Base-by-base conservation (phyloP, 2,329 filamentous ascomycete genomes). In the Calonectria ilicicola region DNA sequence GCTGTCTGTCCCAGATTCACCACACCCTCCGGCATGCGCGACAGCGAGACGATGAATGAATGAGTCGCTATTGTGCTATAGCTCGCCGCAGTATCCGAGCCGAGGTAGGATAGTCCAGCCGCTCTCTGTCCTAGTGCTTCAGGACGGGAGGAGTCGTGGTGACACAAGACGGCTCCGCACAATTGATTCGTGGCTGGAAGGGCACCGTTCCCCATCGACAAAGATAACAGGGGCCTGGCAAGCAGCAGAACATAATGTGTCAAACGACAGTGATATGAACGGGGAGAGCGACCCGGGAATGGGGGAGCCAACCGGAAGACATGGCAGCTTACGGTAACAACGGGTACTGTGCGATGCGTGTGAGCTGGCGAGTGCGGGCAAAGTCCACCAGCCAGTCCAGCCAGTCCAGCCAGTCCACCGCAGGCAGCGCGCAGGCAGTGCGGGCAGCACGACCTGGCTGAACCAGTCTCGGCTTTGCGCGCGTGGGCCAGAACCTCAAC, bases 261-360 rank as follows among this genome's bases (percentile, higher is more conserved):
- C 46, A 51, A 51, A 53, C 46, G 17, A 56, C n/a, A 32, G 29
- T 35, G 66, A 46, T 38, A 46, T 21, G 66, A 49, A 64, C 58
- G 44, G 58, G 67, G 46, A 56, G 44, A 56, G 40, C 35, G 62
- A 56, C 64, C 64, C 69, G 53, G 26, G 26, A 38, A 63, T 67
- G 64, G 19, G 69, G 63, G 44, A 71, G 53, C 69, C 69, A 67
- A 71, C 69, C 69, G 69, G 69, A 71, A 53, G 64, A 21, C 47
- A 27, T 67, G 69, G 58, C 64, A 65, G 62, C 32, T 29, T 38
- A 32, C 42, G 44, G 68, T 64, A 60, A 60, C 53, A 71, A 29
- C 40, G 58, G 56, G 51, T 40, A 64, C 69, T 64, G 64, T 67
- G 53, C 53, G 29, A 17, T 19, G 38, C 32, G 44, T 27, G 44